Evolutionary conservation across 331 rosid genomes (phyloP).

Genomic region (Quercus lobata): DNA sequence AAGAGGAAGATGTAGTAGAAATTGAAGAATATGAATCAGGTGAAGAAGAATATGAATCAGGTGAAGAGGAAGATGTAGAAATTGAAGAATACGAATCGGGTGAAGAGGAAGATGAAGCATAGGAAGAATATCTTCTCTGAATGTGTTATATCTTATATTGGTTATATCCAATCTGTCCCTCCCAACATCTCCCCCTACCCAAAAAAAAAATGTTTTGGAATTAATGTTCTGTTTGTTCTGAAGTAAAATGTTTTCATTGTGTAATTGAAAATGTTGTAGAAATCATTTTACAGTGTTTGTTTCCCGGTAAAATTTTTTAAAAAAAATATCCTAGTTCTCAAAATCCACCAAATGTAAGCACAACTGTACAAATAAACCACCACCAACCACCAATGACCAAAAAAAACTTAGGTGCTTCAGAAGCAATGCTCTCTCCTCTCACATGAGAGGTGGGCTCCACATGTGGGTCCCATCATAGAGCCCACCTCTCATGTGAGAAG

Average conservation of each 20-base stretch:
- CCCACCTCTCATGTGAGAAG: too few species aligned
- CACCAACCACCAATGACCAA: too few species aligned
- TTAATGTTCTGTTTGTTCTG: rapidly evolving
- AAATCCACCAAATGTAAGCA: too few species aligned
- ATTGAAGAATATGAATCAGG: slow-evolving; percentile 35
- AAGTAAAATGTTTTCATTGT: background rate
- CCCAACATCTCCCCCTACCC: background rate
- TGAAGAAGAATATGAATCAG: slow-evolving; percentile 36
- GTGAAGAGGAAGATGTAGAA: slow-evolving; percentile 40
- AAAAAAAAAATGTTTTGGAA: background rate
- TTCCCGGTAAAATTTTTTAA: rapidly evolving
- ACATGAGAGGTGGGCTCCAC: too few species aligned
- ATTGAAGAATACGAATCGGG: slow-evolving; percentile 36
- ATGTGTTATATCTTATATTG: background rate
- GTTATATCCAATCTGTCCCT: slow-evolving; percentile 7
- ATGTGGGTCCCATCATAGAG: too few species aligned
- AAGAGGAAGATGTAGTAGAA: slow-evolving; percentile 32
- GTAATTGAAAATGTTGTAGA: too few species aligned
- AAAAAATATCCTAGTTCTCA: too few species aligned
- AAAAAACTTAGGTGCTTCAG: too few species aligned
- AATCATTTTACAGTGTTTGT: too few species aligned
- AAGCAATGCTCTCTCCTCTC: too few species aligned
- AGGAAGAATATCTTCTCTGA: slow-evolving; percentile 40
- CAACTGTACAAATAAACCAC: too few species aligned
- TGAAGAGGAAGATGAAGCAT: slow-evolving; percentile 48